Base-by-base conservation (phyloP, 495 filamentous ascomycete species). In the Pyronema domesticum region DNA sequence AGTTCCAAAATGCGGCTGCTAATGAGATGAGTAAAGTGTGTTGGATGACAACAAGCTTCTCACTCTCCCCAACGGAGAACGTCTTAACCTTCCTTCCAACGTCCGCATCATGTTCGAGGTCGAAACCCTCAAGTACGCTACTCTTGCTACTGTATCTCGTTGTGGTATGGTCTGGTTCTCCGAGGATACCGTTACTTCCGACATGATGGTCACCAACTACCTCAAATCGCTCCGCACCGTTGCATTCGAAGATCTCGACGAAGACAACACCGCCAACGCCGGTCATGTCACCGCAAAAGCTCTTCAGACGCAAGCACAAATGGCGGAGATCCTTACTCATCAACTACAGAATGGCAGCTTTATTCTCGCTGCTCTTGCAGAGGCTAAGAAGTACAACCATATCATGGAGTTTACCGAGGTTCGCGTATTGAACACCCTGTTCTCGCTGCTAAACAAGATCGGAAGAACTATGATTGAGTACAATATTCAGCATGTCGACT, bases 141-240 rank as follows among this genome's bases (percentile, higher is more conserved):
- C 91, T 0, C 76, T 96, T 40, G 91, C 91, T 39, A 99, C 91
- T 39, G 91, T 99, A 61, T 87, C 81, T 81, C 87, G 91, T 70
- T 99, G 91, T 69, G 91, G 91, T 74, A 99, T 99, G 91, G 91
- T 99, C 7, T 99, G 91, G 91, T 96, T 95, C 70, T 96, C 89
- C 64, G 89, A 93, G 57, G 93, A 99, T 63, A 96, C 86, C 14
- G 88, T 99, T 40, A 89, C 85, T 15, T 76, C 86, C 6, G 76
- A 74, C 58, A 95, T 99, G 86, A 86, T 96, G 79, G 79, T 95
- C 37, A 70, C 77, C 55, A 86, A 95, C 66, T 94, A 96, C 64
- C 78, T 99, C 34, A 80, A 89, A 57, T 80, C 79, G 40, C 76
- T 99, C 10, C 76, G 81, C 57, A 81, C 78, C 3, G 79, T 84